Conservation (phyloP, 306 rosid species). For the Cucurbita moschata region DNA sequence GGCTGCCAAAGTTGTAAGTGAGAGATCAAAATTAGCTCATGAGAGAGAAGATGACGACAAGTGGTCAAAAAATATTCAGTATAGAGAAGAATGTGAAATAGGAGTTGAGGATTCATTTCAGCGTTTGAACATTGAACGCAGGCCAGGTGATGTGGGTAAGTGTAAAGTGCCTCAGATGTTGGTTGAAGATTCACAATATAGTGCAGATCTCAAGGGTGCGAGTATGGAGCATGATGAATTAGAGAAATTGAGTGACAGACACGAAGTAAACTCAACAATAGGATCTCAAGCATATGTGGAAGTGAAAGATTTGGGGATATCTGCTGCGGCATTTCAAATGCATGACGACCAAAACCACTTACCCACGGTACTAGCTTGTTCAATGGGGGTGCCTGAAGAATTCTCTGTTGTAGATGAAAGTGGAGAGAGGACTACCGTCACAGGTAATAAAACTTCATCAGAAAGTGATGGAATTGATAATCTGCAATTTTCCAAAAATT, state of each 20-base stretch:
- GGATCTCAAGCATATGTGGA: slow-evolving; percentile 14
- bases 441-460: slow-evolving; percentile 17
- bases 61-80: slow-evolving; percentile 10
- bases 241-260: slow-evolving; percentile 11
- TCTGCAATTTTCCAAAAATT: slow-evolving; percentile 5
- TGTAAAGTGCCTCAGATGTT: slow-evolving; percentile 13
- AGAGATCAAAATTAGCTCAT: slow-evolving; percentile 11
- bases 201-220: slow-evolving; percentile 10
- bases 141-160: slow-evolving; percentile 15
- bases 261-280: slow-evolving; percentile 14
- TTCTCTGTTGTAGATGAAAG: slow-evolving; percentile 19
- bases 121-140: slow-evolving; percentile 16
- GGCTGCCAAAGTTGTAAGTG: slow-evolving; percentile 11
- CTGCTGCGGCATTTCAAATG: slow-evolving; percentile 14
- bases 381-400: slow-evolving; percentile 17
- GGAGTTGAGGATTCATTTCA: slow-evolving; percentile 15
- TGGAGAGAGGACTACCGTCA: slow-evolving; percentile 13
- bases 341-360: slow-evolving; percentile 13
- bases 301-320: slow-evolving; percentile 7
- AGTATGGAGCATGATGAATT: slow-evolving; percentile 11
- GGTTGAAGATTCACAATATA: slow-evolving; percentile 15
- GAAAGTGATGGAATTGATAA: slow-evolving; percentile 19
- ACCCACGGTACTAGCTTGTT: slow-evolving; percentile 15
- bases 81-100: slow-evolving; percentile 13
- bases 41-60: slow-evolving; percentile 12